Conservation (phyloP, 768 basidiomycete species). For the Terana coerulea region DNA sequence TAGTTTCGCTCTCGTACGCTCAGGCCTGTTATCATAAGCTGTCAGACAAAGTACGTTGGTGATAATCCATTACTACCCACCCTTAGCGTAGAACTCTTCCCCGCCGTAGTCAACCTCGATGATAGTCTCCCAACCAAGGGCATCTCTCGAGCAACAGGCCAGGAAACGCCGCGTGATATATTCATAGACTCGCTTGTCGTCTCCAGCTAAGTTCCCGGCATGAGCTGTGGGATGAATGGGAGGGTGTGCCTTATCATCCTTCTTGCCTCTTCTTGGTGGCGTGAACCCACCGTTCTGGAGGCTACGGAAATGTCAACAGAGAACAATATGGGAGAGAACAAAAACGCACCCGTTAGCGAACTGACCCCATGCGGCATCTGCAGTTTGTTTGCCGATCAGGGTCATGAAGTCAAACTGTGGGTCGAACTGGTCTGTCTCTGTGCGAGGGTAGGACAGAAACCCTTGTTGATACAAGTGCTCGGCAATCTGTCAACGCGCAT, state of each 20-base stretch:
- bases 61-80: slow-evolving; percentile 44
- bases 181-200: slow-evolving; percentile 94
- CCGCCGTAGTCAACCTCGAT: slow-evolving; percentile 84
- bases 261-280: slow-evolving; percentile 81
- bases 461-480: slow-evolving; percentile 94
- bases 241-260: slow-evolving; percentile 98
- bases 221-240: slow-evolving; percentile 97
- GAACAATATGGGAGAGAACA: not conserved
- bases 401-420: slow-evolving; percentile 87
- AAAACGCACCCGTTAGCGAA: slow-evolving; percentile 71
- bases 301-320: slow-evolving; percentile 33
- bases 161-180: slow-evolving; percentile 89
- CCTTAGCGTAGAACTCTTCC: slow-evolving; percentile 83
- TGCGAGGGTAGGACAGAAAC: slow-evolving; percentile 94
- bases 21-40: slow-evolving; percentile 55
- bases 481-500: slow-evolving; percentile 57
- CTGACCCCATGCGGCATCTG: slow-evolving; percentile 77
- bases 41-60: not conserved
- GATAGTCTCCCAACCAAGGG: slow-evolving; percentile 85
- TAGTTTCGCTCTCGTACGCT: slow-evolving; percentile 83
- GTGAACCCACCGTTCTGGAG: slow-evolving; percentile 71
- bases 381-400: slow-evolving; percentile 82
- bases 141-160: slow-evolving; percentile 92
- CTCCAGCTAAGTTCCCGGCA: slow-evolving; percentile 70
- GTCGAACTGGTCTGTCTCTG: slow-evolving; percentile 98